Conservation (phyloP, 768 basidiomycete species). For the Russula abietina region DNA sequence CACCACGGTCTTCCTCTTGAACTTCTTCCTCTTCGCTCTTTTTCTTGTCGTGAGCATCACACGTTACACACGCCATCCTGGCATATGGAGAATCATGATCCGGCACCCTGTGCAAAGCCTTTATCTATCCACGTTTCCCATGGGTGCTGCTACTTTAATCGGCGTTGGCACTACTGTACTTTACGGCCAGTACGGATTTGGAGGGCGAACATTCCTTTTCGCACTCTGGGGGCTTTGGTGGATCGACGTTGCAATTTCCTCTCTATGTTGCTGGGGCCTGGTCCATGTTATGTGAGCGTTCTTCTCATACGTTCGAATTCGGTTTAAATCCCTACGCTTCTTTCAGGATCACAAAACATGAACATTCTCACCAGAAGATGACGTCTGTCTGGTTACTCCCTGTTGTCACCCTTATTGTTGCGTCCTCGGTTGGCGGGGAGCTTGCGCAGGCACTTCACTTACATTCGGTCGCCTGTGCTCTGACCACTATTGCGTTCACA, state of each 20-base stretch:
- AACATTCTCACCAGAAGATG: conserved; percentile 50
- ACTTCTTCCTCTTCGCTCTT: conserved; percentile 34
- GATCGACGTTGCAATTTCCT: conserved; percentile 51
- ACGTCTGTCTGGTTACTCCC: conserved; percentile 70
- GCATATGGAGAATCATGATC: conserved; percentile 43
- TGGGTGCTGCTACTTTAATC: conserved; percentile 57
- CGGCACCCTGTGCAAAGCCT: conserved; percentile 46
- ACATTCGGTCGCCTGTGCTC: conserved; percentile 43
- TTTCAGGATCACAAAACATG: conserved; percentile 33
- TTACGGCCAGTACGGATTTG: conserved; percentile 41
- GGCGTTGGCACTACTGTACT: conserved; percentile 44
- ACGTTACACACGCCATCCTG: conserved; percentile 51
- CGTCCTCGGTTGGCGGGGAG: conserved; percentile 58
- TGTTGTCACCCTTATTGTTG: conserved; percentile 66
- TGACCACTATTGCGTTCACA: conserved; percentile 49
- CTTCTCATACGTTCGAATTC: not conserved
- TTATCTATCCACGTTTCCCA: conserved; percentile 46
- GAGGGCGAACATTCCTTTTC: conserved; percentile 48
- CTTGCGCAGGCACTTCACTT: conserved; percentile 45
- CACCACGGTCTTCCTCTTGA: conserved; percentile 53
- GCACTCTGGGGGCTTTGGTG: conserved; percentile 64
- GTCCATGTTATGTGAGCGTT: conserved; percentile 57
- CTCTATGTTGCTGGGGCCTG: conserved; percentile 54
- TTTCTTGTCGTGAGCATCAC: conserved; percentile 42
- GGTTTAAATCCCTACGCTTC: not conserved